Conservation (phyloP, 1,139 yeast genomes). For the Petasospora fabianii region DNA sequence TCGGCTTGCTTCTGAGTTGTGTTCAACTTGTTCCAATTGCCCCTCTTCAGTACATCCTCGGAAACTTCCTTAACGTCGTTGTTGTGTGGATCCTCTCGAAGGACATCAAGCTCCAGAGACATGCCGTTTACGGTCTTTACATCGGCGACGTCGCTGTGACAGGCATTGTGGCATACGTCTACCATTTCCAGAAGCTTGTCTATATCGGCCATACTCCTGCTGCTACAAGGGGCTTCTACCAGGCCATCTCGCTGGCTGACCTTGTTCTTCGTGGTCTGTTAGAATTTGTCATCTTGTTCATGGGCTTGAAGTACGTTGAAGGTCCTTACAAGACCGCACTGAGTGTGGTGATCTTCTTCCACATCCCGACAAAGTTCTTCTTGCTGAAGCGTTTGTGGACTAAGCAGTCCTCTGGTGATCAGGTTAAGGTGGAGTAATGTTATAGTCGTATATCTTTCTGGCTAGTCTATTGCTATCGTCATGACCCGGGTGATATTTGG, state of each 20-base stretch:
- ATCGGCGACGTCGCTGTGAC: slow-evolving; percentile 27
- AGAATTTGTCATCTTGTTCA: slow-evolving; percentile 51
- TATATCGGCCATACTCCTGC: slow-evolving; percentile 24
- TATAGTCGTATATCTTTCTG: too few relatives aligned
- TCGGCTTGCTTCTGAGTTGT: slow-evolving; percentile 27
- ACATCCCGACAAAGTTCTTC: slow-evolving; percentile 30
- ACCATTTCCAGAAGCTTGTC: slow-evolving; percentile 23
- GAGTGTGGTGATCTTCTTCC: slow-evolving; percentile 27
- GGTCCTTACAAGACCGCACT: slow-evolving; percentile 29
- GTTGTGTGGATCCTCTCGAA: slow-evolving; percentile 18
- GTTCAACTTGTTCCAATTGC: slow-evolving; percentile 27
- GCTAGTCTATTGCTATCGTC: too few relatives aligned
- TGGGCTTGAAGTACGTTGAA: slow-evolving; percentile 44
- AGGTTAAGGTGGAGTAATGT: slow-evolving; percentile 5
- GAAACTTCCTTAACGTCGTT: slow-evolving; percentile 9
- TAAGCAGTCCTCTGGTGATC: slow-evolving; percentile 10
- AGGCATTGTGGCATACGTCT: slow-evolving; percentile 28
- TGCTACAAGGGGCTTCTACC: slow-evolving; percentile 27
- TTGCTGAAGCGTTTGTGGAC: slow-evolving; percentile 24
- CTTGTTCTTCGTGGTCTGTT: slow-evolving; percentile 45
- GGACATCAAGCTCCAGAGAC: slow-evolving; percentile 23
- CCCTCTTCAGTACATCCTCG: slow-evolving; percentile 7
- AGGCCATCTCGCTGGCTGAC: slow-evolving; percentile 27
- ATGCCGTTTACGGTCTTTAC: slow-evolving; percentile 31
- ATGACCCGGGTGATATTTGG: too few relatives aligned